Evolutionary conservation across 2,329 filamentous ascomycete genomes (phyloP), one percentile per base, ranked within the genome.

Genomic region (Trichoderma atrobrunneum): DNA sequence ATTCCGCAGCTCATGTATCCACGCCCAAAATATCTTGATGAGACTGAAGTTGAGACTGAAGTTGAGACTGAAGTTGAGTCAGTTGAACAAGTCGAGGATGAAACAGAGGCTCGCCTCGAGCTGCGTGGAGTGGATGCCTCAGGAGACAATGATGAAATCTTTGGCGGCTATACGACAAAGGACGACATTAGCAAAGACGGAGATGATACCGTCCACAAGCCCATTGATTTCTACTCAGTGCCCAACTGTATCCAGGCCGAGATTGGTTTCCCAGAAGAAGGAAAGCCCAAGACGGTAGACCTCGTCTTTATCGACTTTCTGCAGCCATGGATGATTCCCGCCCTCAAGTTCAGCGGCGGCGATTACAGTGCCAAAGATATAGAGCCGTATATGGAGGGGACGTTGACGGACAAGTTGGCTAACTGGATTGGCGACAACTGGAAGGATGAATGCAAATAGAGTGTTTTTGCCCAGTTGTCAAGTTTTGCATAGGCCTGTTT

Each of bases 221-320:
- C 88, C 1, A 90, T 98, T 74, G 85, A 87, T 36, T 94, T 93
- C 79, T 95, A 95, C 81, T 80, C 83, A 2, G 89, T 95, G 6
- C 95, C 96, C 7, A 98, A 98, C 80, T 93, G 91, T 79, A 89
- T 99, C 72, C 92, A 95, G 79, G 85, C 91, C 1, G 82, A 88
- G 72, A 87, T 92, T 75, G 85, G 81, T 1, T 92, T 97, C 76
- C 87, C 90, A 2, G 76, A 81, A 11, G 82, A 80, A 7, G 85
- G 79, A 7, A 84, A 88, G 18, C 93, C 93, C 0, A 88, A 92
- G 67, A 91, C 82, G 0, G 94, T 99, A 1, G 95, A 98, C 80
- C 80, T 99, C 8, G 90, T 98, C 16, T 99, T 97, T 79, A 89
- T 97, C 72, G 94, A 97, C 79, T 99, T 98, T 80, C 90, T 98